Evolutionary conservation across 73 alveolate species (phyloP).

Genomic region (Paramecium caudatum): DNA sequence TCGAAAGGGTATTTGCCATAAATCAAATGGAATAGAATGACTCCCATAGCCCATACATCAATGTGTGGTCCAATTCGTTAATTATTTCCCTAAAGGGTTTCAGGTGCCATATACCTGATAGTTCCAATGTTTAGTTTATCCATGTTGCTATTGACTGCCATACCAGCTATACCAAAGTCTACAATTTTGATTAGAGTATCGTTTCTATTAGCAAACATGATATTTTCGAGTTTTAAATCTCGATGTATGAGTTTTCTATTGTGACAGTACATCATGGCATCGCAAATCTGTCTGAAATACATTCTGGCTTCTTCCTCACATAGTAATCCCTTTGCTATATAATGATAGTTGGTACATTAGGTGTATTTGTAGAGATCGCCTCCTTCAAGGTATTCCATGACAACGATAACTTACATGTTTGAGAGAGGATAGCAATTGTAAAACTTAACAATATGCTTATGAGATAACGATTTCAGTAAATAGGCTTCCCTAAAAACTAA

Average conservation of each 20-base stretch:
- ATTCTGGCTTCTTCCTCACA: slow-evolving; percentile 83
- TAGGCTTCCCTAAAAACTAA: slow-evolving; percentile 81
- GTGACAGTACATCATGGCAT: slow-evolving; percentile 73
- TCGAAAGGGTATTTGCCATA: slow-evolving; percentile 84
- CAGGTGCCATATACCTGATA: slow-evolving; percentile 81
- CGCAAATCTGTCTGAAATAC: slow-evolving; percentile 60
- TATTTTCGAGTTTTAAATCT: slow-evolving; percentile 72
- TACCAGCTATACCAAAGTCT: slow-evolving; percentile 82
- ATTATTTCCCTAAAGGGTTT: slow-evolving; percentile 48
- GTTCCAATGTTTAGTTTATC: slow-evolving; percentile 81
- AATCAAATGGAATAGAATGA: slow-evolving; percentile 79
- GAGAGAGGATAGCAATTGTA: slow-evolving; percentile 76
- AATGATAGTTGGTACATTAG: slow-evolving; percentile 54
- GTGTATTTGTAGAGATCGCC: slow-evolving; percentile 84
- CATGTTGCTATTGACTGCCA: slow-evolving; percentile 61
- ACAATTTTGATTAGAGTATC: slow-evolving; percentile 76
- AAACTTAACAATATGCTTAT: slow-evolving; percentile 78
- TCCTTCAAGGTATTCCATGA: slow-evolving; percentile 84
- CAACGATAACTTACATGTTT: slow-evolving; percentile 73
- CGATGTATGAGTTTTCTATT: slow-evolving; percentile 65
- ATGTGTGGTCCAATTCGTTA: slow-evolving; percentile 70
- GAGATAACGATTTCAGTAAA: slow-evolving; percentile 75
- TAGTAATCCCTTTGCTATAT: slow-evolving; percentile 77
- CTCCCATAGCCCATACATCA: slow-evolving; percentile 82
- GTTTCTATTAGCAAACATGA: slow-evolving; percentile 44